Evolutionary conservation across 2,329 filamentous ascomycete species (phyloP), one percentile per base, ranked within the genome.

Genomic region (Curvularia eragrostidis): DNA sequence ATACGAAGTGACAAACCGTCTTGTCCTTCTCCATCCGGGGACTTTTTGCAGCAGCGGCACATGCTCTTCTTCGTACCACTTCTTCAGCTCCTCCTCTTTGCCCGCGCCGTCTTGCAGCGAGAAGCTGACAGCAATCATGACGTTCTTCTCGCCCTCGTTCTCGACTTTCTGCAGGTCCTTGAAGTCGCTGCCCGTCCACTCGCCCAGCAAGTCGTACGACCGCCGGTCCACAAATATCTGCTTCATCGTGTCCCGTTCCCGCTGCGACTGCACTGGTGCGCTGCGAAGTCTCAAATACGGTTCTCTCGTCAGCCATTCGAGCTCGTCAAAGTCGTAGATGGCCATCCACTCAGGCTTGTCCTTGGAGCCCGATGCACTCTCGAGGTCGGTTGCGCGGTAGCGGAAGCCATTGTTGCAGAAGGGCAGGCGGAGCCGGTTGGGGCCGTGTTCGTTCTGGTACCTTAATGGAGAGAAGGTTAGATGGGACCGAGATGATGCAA

Each of bases 401-500:
- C 92, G 89, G 67, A 95, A 88, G 57, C 92, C 92, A 75, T 91
- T 95, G 65, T 79, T 74, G 72, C 93, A 87, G 68, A 89, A 87
- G 3, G 90, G 86, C 13, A 96, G 80, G 48, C 91, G 89, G 6
- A 96, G 84, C 47, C 92, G 89, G 15, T 88, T 86, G 18, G 92
- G 92, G 52, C 92, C 92, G 79, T 96, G 92, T 80, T 96, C 92
- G 77, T 93, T 95, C 80, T 96, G 93, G 81, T 96, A 96, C 71
- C 71, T 73, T 42, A 19, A 34, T 19, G 54, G 26, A 8, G 39
- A 42, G 6, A 57, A 91, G 24, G 52, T 66, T 38, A 70, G 64
- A 48, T 56, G 52, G 3, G 50, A 55, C 41, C 46, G 52, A 34
- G 62, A 67, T 10, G 57, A 54, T 7, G 59, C 62, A 3, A 72